These are phyloP conservation scores for Monilinia laxa DNA, from an alignment of 2,329 filamentous ascomycete species.

Conservation along the genomic window DNA sequence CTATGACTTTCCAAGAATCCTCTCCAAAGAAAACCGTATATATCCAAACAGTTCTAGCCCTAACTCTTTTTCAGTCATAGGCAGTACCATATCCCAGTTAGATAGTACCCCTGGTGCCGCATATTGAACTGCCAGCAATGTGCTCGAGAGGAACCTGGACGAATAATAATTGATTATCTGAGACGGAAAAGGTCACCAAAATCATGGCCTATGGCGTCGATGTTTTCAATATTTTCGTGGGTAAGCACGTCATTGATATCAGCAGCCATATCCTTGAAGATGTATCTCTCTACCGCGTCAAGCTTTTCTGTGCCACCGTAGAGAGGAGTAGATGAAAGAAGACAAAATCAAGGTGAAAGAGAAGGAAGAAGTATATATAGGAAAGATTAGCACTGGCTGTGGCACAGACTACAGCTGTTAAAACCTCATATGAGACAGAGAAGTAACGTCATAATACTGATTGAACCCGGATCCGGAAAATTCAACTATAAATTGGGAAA, in stretches of 20 bases:
- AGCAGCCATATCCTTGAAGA: slow-evolving; percentile 37
- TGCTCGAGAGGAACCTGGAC: not conserved
- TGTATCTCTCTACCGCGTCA: slow-evolving; percentile 35
- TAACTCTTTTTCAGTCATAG: not conserved
- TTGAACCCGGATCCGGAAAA: too few species aligned
- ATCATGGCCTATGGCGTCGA: slow-evolving; percentile 27
- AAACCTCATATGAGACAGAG: not conserved
- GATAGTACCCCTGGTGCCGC: not conserved
- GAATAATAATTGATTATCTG: not conserved
- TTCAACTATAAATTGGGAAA: not conserved
- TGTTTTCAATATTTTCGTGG: slow-evolving; percentile 25
- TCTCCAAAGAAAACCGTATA: not conserved
- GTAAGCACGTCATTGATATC: slow-evolving; percentile 41
- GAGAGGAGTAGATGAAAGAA: too few species aligned
- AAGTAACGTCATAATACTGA: not conserved
- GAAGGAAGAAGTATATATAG: not conserved
- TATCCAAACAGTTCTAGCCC: not conserved
- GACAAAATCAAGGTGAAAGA: not conserved
- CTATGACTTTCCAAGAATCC: not conserved
- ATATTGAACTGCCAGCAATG: not conserved
- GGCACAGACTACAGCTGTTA: not conserved
- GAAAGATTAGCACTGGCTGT: not conserved
- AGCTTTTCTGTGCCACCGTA: slow-evolving; percentile 43
- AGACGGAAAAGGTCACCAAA: slow-evolving; percentile 8
- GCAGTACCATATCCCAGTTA: not conserved